Evolutionary conservation across 2,329 filamentous ascomycete species (phyloP).

Genomic region (Aspergillus neoniger): DNA sequence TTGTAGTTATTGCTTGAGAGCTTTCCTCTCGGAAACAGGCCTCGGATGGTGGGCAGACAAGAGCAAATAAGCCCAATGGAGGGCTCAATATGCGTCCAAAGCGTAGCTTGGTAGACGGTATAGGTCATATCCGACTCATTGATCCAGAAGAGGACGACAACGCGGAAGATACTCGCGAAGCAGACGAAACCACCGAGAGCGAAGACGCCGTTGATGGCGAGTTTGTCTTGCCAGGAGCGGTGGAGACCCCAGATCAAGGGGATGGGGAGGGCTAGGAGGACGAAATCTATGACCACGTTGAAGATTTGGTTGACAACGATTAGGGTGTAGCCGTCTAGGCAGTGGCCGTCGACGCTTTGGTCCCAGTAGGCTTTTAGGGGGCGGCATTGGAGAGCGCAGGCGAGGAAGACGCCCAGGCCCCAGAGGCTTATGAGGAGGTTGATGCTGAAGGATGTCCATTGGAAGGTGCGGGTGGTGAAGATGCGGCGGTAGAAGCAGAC

Average conservation of each 20-base stretch:
- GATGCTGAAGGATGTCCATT: slow-evolving; percentile 26
- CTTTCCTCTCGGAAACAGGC: slow-evolving; percentile 33
- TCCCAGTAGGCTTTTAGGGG: slow-evolving; percentile 36
- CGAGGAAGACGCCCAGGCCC: slow-evolving; percentile 34
- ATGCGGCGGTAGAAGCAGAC: slow-evolving; percentile 39
- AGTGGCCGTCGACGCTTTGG: slow-evolving; percentile 26
- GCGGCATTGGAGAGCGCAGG: slow-evolving; percentile 36
- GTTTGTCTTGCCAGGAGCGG: slow-evolving; percentile 38
- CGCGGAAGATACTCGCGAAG: slow-evolving; percentile 40
- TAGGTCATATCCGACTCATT: slow-evolving; percentile 32
- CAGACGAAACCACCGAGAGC: slow-evolving; percentile 37
- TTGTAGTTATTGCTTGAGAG: slow-evolving; percentile 22
- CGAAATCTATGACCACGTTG: slow-evolving; percentile 38
- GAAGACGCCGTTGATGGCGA: slow-evolving; percentile 36
- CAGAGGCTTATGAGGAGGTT: slow-evolving; percentile 33
- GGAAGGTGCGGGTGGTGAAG: slow-evolving; percentile 34
- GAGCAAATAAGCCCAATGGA: slow-evolving; percentile 39
- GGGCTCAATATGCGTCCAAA: slow-evolving; percentile 41
- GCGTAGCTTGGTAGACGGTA: slow-evolving; percentile 36
- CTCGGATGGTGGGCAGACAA: slow-evolving; percentile 38
- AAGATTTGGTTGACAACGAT: slow-evolving; percentile 38
- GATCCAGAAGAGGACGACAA: slow-evolving; percentile 39
- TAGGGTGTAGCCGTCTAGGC: slow-evolving; percentile 31
- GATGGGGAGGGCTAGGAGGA: slow-evolving; percentile 33
- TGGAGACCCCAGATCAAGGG: slow-evolving; percentile 40